Percentiles rank a stretch among this genome's conserved stretches.
Conservation (phyloP, 2,329 filamentous ascomycete species). For the Alternaria conjuncta region DNA sequence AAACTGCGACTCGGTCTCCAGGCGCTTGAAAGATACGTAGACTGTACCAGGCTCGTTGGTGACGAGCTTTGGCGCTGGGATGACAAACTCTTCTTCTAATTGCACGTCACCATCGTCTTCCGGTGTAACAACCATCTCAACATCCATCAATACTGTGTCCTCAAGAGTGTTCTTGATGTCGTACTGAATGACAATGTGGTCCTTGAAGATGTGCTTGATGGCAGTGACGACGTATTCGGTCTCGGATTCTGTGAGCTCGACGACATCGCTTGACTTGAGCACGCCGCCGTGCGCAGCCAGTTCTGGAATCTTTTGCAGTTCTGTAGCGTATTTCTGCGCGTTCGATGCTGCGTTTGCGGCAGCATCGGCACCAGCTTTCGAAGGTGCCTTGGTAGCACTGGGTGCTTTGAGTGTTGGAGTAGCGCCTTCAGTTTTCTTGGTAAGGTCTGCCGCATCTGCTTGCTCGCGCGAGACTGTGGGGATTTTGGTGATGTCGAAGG, state of each 20-base stretch:
- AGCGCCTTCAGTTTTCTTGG: constrained; percentile 93
- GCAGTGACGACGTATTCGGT: constrained; percentile 95
- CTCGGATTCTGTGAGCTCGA: constrained; percentile 95
- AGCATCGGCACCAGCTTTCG: constrained; percentile 73
- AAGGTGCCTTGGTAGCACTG: constrained; percentile 76
- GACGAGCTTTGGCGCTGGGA: constrained; percentile 80
- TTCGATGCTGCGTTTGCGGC: constrained; percentile 78
- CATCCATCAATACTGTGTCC: constrained; percentile 64
- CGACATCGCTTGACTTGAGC: constrained; percentile 84
- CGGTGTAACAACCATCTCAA: constrained; percentile 76
- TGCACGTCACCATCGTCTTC: constrained; percentile 79
- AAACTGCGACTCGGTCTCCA: constrained; percentile 76
- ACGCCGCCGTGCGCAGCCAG: constrained; percentile 87
- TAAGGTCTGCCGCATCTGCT: constrained; percentile 92
- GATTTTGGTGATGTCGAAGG: constrained; percentile 90
- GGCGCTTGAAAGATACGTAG: constrained; percentile 92
- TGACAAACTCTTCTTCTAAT: constrained; percentile 86
- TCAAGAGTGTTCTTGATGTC: constrained; percentile 97
- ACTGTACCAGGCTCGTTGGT: constrained; percentile 90
- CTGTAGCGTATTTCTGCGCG: constrained; percentile 87
- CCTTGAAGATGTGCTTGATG: constrained; percentile 97
- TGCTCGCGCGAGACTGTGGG: constrained; percentile 95
- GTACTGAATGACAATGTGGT: constrained; percentile 94
- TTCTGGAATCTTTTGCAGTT: constrained; percentile 87
- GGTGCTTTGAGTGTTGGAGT: constrained; percentile 94